Evolutionary conservation across 768 basidiomycete species (phyloP), one percentile per base, ranked within the genome.

Genomic region (button mushroom (Agaricus bisporus)): DNA sequence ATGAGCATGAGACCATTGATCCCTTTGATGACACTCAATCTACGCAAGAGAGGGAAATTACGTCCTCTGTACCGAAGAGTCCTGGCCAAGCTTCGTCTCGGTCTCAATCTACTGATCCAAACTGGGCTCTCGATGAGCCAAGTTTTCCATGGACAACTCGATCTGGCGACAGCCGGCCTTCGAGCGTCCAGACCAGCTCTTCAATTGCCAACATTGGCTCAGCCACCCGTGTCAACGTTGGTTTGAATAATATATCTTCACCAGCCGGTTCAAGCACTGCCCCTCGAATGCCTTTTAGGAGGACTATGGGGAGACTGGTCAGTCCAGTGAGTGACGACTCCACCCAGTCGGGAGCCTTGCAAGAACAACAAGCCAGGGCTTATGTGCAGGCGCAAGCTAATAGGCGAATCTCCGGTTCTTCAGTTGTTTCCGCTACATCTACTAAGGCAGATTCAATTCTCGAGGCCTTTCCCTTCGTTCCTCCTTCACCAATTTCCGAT

Each of bases 381-480:
- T 65, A 82, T 57, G 77, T 75, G 11, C 75, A 80, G 45, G 76
- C 78, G 26, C 80, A 80, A 59, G 80, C 75, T 42, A 61, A 74
- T 48, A 75, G 77, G 57, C 73, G 82, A 50, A 75, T 80, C 57
- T 85, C 88, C 5, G 79, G 77, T 53, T 80, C 82, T 5, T 90
- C 87, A 28, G 79, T 81, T 45, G 67, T 84, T 53, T 86, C 84
- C 29, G 80, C 80, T 11, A 71, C 85, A 12, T 86, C 86, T 9
- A 85, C 85, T 2, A 79, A 80, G 46, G 87, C 88, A 25, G 89
- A 92, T 63, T 91, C 89, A 3, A 89, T 92, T 59, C 75, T 92
- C 25, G 90, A 91, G 67, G 85, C 82, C 12, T 93, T 93, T 75
- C 88, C 88, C 35, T 91, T 93, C 64, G 89, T 93, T 8, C 91